Evolutionary conservation across 768 basidiomycete species (phyloP), one percentile per base, ranked within the genome.

Genomic region (Termitomyces sp.): DNA sequence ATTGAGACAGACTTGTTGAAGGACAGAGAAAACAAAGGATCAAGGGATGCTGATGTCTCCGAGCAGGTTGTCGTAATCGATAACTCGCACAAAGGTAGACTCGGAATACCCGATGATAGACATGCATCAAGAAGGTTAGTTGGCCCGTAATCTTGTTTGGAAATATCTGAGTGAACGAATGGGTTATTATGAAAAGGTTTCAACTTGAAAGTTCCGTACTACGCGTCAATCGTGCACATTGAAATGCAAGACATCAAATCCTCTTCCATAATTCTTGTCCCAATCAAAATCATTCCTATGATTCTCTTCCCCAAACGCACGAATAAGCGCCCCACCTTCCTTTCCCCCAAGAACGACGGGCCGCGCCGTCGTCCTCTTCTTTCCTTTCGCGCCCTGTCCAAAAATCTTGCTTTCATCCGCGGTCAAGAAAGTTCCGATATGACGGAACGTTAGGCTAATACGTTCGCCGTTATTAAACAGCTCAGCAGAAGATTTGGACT

Each of bases 361-460:
- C 32, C 76, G 69, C 10, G 84, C 86, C 3, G 77, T 72, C 41
- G 76, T 82, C 52, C 63, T 75, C 3, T 74, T 81, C 74, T 91
- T 92, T 0, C 78, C 79, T 62, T 69, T 82, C 47, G 86, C 87
- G 1, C 90, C 91, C 63, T 89, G 88, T 0, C 91, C 90, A 64
- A 76, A 91, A 10, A 92, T 92, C 43, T 55, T 63, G 50, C 64
- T 72, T 34, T 74, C 74, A 50, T 80, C 80, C 2, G 67, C 68
- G 14, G 76, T 77, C 59, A 92, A 69, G 70, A 89, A 92, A 20
- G 90, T 92, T 36, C 86, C 88, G 44, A 92, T 92, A 56, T 79
- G 76, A 39, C 90, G 77, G 71, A 92, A 92, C 9, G 90, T 93
- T 63, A 92, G 69, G 65, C 89, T 90, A 67, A 92, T 90, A 47